Conservation (phyloP, 2,329 filamentous ascomycete species). For the Xylariaceae sp. region DNA sequence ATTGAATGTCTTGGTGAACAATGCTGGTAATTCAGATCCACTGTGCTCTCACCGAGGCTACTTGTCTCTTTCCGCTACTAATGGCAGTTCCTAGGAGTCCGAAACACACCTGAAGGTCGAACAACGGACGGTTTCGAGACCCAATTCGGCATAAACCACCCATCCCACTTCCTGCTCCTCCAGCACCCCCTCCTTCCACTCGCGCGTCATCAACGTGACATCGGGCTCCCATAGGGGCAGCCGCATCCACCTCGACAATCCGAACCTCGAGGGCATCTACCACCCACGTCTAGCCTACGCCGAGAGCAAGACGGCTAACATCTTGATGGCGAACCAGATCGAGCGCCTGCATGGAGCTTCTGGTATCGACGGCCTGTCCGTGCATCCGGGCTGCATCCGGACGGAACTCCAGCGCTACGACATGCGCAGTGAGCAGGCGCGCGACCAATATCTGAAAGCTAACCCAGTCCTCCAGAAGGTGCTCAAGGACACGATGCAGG, state of each 20-base stretch:
- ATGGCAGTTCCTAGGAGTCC: constrained; percentile 3
- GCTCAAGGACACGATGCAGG: not conserved
- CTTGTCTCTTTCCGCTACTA: no score
- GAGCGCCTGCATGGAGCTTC: constrained; percentile 37
- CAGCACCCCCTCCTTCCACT: constrained; percentile 1
- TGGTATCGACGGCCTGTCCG: constrained; percentile 34
- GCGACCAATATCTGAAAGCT: not conserved
- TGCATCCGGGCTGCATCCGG: not conserved
- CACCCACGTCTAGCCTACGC: constrained; percentile 1
- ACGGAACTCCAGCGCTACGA: not conserved
- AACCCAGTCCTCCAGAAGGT: not conserved
- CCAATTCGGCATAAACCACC: constrained; percentile 12
- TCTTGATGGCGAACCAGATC: constrained; percentile 43
- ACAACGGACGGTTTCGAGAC: constrained; percentile 11
- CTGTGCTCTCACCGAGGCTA: no score
- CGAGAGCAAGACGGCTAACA: constrained; percentile 38
- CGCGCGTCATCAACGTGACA: constrained; percentile 11
- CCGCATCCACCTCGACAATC: constrained; percentile 8
- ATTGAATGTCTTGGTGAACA: constrained; percentile 4
- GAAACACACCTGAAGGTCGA: constrained; percentile 8
- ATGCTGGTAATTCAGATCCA: constrained; percentile 1
- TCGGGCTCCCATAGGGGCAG: constrained; percentile 6
- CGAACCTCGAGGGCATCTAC: constrained; percentile 7
- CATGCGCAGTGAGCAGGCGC: not conserved
- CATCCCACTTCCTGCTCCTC: constrained; percentile 10